Conservation (phyloP, 208 protist species). For the Acanthamoeba polyphaga region DNA sequence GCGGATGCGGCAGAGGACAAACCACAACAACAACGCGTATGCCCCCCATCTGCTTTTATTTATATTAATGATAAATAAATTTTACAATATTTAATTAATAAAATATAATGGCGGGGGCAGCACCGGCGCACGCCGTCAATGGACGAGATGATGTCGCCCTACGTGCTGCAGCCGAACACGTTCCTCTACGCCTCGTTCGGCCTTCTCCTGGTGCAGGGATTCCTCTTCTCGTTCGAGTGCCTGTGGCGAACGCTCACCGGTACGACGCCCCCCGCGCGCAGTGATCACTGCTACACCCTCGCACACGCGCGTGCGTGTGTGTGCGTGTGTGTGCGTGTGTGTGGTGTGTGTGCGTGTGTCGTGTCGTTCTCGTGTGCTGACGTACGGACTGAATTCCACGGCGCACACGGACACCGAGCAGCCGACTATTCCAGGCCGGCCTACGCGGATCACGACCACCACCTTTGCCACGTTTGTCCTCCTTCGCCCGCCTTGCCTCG, state of each 20-base stretch:
- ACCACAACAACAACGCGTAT: too few species aligned
- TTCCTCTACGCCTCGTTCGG: conserved; percentile 23
- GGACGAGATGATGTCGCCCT: neutral
- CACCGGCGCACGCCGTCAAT: neutral
- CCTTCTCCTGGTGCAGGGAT: neutral
- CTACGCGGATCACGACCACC: conserved; percentile 16
- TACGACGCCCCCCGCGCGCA: neutral
- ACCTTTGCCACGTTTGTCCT: conserved; percentile 8
- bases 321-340: too few species aligned
- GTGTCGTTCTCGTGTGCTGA: neutral
- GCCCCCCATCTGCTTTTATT: too few species aligned
- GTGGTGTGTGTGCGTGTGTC: too few species aligned
- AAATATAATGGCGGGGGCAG: neutral
- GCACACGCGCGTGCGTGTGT: neutral
- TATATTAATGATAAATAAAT: too few species aligned
- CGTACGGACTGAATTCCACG: neutral
- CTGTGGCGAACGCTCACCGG: neutral
- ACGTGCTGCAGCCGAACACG: neutral
- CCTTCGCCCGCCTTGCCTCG: neutral
- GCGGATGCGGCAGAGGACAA: too few species aligned
- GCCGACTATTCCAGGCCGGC: neutral
- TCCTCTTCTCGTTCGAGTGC: neutral
- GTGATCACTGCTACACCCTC: neutral
- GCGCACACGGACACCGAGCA: neutral
- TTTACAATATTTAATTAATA: too few species aligned